phyloP scores from a whole-genome alignment of 139 green algal genomes.

The Chlorella sp. region DNA sequence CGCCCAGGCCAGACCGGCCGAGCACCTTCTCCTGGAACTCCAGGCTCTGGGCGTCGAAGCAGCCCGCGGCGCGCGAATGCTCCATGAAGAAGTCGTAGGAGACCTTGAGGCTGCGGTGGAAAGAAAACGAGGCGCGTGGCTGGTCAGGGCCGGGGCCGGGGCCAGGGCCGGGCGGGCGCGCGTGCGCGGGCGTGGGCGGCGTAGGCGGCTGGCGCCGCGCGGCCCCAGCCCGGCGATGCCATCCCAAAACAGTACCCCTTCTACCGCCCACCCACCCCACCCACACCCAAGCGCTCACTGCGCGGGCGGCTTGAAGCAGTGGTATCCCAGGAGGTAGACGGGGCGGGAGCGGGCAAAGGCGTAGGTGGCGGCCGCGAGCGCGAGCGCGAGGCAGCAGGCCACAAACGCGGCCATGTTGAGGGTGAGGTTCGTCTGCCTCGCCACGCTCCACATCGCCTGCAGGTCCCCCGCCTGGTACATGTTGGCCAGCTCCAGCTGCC shows the following conservation, averaged over 20 bases:
- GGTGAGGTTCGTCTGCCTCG: constrained; percentile 79
- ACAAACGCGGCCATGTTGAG: constrained; percentile 88
- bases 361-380: constrained; percentile 62
- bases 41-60: constrained; percentile 78
- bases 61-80: constrained; percentile 4
- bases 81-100: constrained; percentile 39
- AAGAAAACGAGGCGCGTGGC: not conserved
- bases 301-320: constrained; percentile 67
- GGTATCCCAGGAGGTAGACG: constrained; percentile 94
- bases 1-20: constrained; percentile 79
- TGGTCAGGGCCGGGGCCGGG: not conserved
- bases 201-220: not conserved
- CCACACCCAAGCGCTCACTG: constrained; percentile 15
- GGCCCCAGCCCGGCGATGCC: not conserved
- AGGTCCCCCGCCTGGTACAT: constrained; percentile 83
- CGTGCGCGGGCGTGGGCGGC: not conserved
- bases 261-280: not conserved
- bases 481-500: constrained; percentile 79
- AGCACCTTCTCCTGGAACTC: constrained; percentile 95
- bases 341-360: constrained; percentile 74
- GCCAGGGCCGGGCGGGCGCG: too few relatives aligned
- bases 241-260: not conserved
- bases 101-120: constrained; percentile 45
- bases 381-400: constrained; percentile 60
- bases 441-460: constrained; percentile 59